Base-by-base conservation (phyloP, 306 rosid species). In the Urtica urens region DNA sequence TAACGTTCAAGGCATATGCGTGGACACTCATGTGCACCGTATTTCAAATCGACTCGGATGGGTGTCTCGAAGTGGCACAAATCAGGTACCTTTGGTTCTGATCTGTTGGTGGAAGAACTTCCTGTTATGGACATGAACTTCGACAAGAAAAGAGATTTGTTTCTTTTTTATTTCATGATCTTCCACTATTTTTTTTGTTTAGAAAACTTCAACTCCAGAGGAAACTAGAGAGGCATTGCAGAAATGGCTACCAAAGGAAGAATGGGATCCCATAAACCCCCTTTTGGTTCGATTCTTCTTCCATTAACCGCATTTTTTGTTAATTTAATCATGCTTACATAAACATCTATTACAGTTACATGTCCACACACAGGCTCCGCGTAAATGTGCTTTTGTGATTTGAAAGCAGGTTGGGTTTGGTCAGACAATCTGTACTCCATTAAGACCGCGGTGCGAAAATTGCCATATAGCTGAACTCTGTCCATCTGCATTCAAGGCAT, bases 261-360 rank as follows among this genome's bases (percentile, higher is more conserved):
- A 88, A 72, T 88, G 95, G 96, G 80, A 59, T 62, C 82, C 86
- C 38, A 83, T 88, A 72, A 88, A 88, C 69, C 83, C 77, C 38
- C 95, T 88, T 65, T 67, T 88, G 95, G 97, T 88, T 76, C 63
- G 86, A 57, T n/a, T n/a, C n/a, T n/a, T n/a, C n/a, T n/a, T n/a
- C n/a, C n/a, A n/a, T n/a, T n/a, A n/a, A n/a, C n/a, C n/a, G n/a
- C n/a, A n/a, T n/a, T n/a, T n/a, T n/a, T n/a, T n/a, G n/a, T n/a
- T n/a, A n/a, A n/a, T n/a, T n/a, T n/a, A n/a, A n/a, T n/a, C n/a
- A n/a, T n/a, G n/a, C n/a, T n/a, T n/a, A n/a, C n/a, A n/a, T n/a
- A n/a, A n/a, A n/a, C n/a, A n/a, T n/a, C n/a, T n/a, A n/a, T n/a
- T n/a, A n/a, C n/a, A n/a, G n/a, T n/a, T n/a, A n/a, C n/a, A n/a